Evolutionary conservation across 176 grass and related monocot genomes (phyloP), one percentile per base, ranked within the genome.

Genomic region (Cenchrus fungigraminus): DNA sequence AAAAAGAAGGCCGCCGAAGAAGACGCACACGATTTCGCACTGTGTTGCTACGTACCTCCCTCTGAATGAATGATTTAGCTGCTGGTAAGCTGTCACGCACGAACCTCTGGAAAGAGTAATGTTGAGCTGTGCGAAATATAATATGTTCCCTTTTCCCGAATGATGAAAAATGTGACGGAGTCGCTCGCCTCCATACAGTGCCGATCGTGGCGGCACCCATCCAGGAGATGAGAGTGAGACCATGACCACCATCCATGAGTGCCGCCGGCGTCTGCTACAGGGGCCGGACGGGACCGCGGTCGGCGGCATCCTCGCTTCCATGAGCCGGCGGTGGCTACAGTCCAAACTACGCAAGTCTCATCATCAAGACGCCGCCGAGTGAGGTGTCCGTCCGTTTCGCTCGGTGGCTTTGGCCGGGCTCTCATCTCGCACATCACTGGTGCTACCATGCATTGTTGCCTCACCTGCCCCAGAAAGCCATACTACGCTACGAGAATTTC

Each of bases 381-480:
- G 73, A 73, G 84, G 73, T 86, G 83, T 78, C 79, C 68, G 83
- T 78, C 79, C 68, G 37, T 29, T 59, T 80, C 87, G 81, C 42
- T 47, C 53, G 81, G 47, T 62, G 13, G 6, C 61, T 78, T 3
- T 9, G 9, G 45, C 20, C 2, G 45, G 34, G n/a, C 17, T 25
- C 68, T 13, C 64, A 25, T 67, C 64, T 16, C 22, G 9, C 20
- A 9, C 74, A 49, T 84, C 86, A 57, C 56, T n/a, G 9, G 25
- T 6, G 71, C 54, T 17, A 0, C 5, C 16, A 79, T 43, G 81
- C 7, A 84, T 55, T 58, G 9, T 75, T 66, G 1, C 47, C 49
- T 78, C 20, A 20, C 56, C 55, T 19, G 2, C 49, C 62, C 79
- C 31, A 17, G 0, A 67, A 47, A 14, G 46, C 54, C 37, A 73